Percentiles rank a stretch among this genome's conserved stretches.
phyloP scores from a whole-genome alignment of 2,329 filamentous ascomycete species.

The Dryadomyces quercus-mongolicae region DNA sequence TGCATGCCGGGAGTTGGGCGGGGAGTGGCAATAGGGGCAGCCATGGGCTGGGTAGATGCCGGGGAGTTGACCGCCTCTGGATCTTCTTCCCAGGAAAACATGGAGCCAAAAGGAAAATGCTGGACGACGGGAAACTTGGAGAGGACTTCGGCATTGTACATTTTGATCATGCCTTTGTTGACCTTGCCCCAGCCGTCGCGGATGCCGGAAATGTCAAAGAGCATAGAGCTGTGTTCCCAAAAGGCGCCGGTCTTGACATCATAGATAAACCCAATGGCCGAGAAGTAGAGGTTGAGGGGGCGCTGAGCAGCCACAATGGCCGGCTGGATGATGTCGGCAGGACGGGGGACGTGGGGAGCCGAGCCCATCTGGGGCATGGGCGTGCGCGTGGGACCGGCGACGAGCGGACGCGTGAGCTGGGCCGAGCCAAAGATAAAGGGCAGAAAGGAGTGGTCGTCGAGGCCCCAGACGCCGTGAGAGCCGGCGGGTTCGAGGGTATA shows the following conservation, averaged over 20 bases:
- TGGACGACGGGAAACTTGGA: conserved; percentile 98
- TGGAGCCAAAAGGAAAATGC: conserved; percentile 73
- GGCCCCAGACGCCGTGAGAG: conserved; percentile 93
- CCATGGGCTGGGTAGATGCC: too few species aligned
- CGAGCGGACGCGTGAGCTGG: conserved; percentile 69
- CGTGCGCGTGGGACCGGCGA: conserved; percentile 35
- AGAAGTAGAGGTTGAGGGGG: conserved; percentile 76
- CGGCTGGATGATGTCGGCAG: conserved; percentile 54
- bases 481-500: conserved; percentile 94
- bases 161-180: conserved; percentile 98
- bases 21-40: conserved; percentile 27
- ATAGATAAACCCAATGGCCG: conserved; percentile 91
- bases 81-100: conserved; percentile 67
- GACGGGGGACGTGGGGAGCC: conserved; percentile 55
- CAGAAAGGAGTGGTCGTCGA: conserved; percentile 93
- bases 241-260: conserved; percentile 95
- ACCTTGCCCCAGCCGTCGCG: conserved; percentile 96
- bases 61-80: conserved; percentile 37
- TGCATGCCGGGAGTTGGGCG: conserved; percentile 42
- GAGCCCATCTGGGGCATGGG: conserved; percentile 71
- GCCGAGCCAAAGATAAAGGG: conserved; percentile 94
- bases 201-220: conserved; percentile 90
- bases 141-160: conserved; percentile 95
- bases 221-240: conserved; percentile 90
- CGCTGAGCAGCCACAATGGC: conserved; percentile 54